Percentiles rank a stretch among this genome's conserved stretches.
These are phyloP conservation scores for Macrophomina phaseolina DNA, from an alignment of 2,329 filamentous ascomycete genomes.

Conservation along the genomic window DNA sequence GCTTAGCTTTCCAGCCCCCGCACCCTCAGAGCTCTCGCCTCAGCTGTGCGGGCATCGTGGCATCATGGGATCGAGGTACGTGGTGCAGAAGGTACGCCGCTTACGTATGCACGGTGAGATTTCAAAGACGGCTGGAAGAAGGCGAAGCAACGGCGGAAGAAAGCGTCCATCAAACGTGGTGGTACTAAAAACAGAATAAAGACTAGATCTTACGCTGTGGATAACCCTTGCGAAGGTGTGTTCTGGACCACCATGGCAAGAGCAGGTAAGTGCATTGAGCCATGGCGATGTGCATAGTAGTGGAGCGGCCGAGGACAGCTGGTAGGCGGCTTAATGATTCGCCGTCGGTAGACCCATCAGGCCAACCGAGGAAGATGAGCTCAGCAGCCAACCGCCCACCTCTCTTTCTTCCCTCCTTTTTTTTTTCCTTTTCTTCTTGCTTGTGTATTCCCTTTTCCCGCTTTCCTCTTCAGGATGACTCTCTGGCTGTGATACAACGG, in stretches of 20 bases:
- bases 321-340: neutral
- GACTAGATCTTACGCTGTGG: slow-evolving; percentile 14
- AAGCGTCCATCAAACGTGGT: slow-evolving; percentile 19
- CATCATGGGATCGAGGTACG: slow-evolving; percentile 1
- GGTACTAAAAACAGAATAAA: slow-evolving; percentile 11
- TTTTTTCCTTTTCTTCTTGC: no score
- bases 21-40: neutral
- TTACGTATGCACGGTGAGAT: slow-evolving; percentile 18
- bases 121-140: neutral
- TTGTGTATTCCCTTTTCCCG: neutral
- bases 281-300: neutral
- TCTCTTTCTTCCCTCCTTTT: neutral
- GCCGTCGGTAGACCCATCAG: neutral
- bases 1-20: slow-evolving; percentile 1
- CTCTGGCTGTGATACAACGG: neutral
- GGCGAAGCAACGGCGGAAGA: neutral
- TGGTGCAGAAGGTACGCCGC: slow-evolving; percentile 11
- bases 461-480: neutral
- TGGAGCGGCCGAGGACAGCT: neutral
- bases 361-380: slow-evolving; percentile 3
- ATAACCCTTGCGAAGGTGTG: neutral
- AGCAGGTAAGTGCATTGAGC: neutral
- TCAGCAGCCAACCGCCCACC: slow-evolving; percentile 17
- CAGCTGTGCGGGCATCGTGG: slow-evolving; percentile 10
- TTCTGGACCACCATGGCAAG: neutral